These are phyloP conservation scores for Phytophthora litchii DNA, from an alignment of 352 stramenopile species.

Conservation along the genomic window DNA sequence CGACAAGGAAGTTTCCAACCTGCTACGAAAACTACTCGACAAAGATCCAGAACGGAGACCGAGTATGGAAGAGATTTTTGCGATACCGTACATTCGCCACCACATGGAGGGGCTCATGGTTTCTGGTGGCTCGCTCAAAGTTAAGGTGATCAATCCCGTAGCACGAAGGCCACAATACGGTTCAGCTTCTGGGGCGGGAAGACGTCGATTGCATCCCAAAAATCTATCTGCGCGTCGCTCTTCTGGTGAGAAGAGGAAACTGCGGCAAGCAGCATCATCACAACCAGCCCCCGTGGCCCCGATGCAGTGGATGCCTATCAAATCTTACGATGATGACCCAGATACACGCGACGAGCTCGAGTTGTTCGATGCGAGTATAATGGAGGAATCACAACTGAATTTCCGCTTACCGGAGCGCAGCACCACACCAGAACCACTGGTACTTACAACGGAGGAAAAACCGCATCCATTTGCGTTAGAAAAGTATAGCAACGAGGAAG, in stretches of 20 bases:
- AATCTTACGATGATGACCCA: conserved; percentile 42
- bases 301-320: conserved; percentile 59
- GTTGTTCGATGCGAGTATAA: conserved; percentile 48
- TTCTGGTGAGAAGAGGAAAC: conserved; percentile 42
- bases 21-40: conserved; percentile 64
- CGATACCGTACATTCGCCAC: conserved; percentile 71
- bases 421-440: conserved; percentile 56
- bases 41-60: conserved; percentile 67
- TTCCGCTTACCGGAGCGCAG: conserved; percentile 65
- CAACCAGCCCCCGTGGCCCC: conserved; percentile 18
- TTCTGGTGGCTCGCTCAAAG: conserved; percentile 61
- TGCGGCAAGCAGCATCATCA: conserved; percentile 16
- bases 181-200: conserved; percentile 25
- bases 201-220: conserved; percentile 51
- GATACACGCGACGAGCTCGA: conserved; percentile 49
- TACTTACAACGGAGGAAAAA: conserved; percentile 35
- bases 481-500: conserved; percentile 3
- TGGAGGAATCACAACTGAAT: conserved; percentile 57
- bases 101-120: conserved; percentile 76
- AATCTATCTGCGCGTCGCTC: conserved; percentile 42
- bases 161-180: conserved; percentile 45
- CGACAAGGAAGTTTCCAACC: conserved; percentile 55
- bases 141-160: conserved; percentile 37
- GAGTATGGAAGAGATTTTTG: conserved; percentile 80
- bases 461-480: conserved; percentile 7